These are phyloP conservation scores for Jackrogersella multiformis DNA, from an alignment of 495 filamentous ascomycete genomes.

Conservation along the genomic window DNA sequence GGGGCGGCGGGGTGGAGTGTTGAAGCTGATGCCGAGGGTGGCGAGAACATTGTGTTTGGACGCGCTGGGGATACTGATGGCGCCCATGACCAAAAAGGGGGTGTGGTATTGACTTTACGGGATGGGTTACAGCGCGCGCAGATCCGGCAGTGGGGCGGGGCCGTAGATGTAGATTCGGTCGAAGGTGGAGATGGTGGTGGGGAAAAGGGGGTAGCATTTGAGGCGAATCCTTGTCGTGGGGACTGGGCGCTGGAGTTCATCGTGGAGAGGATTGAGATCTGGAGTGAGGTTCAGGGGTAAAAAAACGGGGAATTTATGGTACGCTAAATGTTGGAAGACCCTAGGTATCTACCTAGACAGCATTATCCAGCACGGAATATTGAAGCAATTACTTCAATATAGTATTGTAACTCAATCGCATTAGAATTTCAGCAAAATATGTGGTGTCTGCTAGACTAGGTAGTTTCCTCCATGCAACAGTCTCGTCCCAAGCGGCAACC, in stretches of 20 bases:
- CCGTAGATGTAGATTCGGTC: neutral
- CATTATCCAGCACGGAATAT: too few relatives aligned
- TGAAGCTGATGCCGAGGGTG: slow-evolving; percentile 15
- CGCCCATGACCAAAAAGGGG: slow-evolving; percentile 11
- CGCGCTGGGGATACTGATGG: neutral
- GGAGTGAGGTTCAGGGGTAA: slow-evolving; percentile 22
- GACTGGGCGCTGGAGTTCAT: slow-evolving; percentile 30
- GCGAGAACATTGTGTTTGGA: slow-evolving; percentile 10
- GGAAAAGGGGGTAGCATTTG: slow-evolving; percentile 24
- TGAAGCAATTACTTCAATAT: too few relatives aligned
- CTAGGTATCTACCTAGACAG: too few relatives aligned
- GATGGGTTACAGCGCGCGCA: slow-evolving; percentile 1
- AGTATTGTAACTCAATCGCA: too few relatives aligned
- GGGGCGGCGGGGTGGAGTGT: slow-evolving; percentile 37
- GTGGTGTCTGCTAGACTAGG: too few relatives aligned
- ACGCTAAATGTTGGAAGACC: too few relatives aligned
- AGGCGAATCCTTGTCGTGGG: slow-evolving; percentile 30
- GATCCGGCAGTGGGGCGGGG: slow-evolving; percentile 9
- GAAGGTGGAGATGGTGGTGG: neutral
- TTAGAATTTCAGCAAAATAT: too few relatives aligned
- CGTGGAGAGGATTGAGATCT: slow-evolving; percentile 39
- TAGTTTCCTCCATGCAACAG: neutral
- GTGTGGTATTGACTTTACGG: slow-evolving; percentile 16
- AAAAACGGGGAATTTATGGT: too few relatives aligned
- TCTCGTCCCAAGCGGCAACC: neutral